Percentiles rank a stretch among this genome's conserved stretches.
Conservation (phyloP, 345 rosid genomes). For the Eucalyptus curtisii region DNA sequence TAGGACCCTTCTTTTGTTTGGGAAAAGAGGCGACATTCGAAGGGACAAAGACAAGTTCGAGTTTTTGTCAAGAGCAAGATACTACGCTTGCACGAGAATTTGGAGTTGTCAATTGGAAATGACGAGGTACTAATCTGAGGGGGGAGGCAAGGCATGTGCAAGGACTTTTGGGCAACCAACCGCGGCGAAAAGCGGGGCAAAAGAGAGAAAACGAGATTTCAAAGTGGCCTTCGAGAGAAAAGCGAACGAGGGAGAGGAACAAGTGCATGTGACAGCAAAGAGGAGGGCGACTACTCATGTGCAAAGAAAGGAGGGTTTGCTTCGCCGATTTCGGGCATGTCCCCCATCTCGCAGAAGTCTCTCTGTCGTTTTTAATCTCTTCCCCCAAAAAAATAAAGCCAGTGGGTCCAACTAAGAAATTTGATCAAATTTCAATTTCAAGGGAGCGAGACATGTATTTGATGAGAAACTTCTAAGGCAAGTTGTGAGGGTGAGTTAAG, state of each 20-base stretch:
- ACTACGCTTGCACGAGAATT: neutral
- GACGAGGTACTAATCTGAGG: neutral
- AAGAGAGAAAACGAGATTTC: neutral
- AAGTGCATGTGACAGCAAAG: neutral
- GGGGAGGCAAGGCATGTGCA: neutral
- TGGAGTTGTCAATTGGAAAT: neutral
- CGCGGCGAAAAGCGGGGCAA: neutral
- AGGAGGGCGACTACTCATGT: no score
- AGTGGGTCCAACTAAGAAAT: neutral
- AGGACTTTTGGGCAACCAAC: neutral
- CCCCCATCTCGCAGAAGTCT: neutral
- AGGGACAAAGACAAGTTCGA: neutral
- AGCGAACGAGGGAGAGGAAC: neutral
- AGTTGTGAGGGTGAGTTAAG: neutral
- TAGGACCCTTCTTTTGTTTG: neutral
- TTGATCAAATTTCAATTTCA: neutral
- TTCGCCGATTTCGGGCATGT: neutral
- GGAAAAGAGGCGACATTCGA: neutral
- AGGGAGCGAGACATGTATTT: neutral
- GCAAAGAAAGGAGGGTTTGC: neutral
- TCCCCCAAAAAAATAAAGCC: neutral
- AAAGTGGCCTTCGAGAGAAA: neutral
- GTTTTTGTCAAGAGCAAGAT: neutral
- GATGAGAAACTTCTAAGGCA: rapidly evolving
- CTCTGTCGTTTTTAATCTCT: neutral